Conservation (phyloP, 495 filamentous ascomycete genomes). For the Tetracladium setigerum region DNA sequence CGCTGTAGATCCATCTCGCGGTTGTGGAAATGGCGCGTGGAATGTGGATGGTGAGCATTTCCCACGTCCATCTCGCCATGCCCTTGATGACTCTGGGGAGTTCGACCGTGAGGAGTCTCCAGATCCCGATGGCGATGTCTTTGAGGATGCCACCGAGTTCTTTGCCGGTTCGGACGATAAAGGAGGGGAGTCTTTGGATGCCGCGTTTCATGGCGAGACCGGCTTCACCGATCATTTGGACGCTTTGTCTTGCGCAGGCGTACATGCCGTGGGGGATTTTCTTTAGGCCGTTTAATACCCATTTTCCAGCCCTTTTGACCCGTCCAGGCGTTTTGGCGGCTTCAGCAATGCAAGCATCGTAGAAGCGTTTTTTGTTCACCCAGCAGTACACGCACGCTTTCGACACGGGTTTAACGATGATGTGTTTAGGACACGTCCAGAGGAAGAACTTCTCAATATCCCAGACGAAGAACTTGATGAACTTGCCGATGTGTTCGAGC, state of each 20-base stretch:
- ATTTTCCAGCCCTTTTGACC: slow-evolving; percentile 11
- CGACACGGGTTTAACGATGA: slow-evolving; percentile 21
- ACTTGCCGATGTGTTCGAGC: slow-evolving; percentile 12
- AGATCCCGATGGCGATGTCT: not conserved
- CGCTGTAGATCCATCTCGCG: slow-evolving; percentile 25
- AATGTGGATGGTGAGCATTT: slow-evolving; percentile 19
- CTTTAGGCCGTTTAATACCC: too few species aligned
- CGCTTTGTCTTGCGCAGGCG: too few species aligned
- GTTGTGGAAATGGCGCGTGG: slow-evolving; percentile 24
- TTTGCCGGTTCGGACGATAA: too few species aligned
- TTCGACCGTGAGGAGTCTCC: slow-evolving; percentile 6
- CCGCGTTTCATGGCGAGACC: too few species aligned
- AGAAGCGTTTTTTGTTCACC: slow-evolving; percentile 18
- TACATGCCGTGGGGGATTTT: too few species aligned
- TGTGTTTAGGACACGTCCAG: slow-evolving; percentile 25
- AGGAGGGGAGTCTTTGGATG: too few species aligned
- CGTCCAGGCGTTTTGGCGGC: slow-evolving; percentile 20
- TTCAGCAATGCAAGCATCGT: slow-evolving; percentile 21
- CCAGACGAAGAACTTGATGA: slow-evolving; percentile 23
- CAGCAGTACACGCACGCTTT: slow-evolving; percentile 20
- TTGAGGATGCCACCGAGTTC: not conserved
- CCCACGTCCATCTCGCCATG: slow-evolving; percentile 9
- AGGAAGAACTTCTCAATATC: slow-evolving; percentile 25
- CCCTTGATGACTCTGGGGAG: slow-evolving; percentile 2
- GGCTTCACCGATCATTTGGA: too few species aligned